Percentiles rank a stretch among this genome's conserved stretches.
Evolutionary conservation across 2,329 filamentous ascomycete genomes (phyloP).

Genomic region (Fusarium neocosmosporiellum): DNA sequence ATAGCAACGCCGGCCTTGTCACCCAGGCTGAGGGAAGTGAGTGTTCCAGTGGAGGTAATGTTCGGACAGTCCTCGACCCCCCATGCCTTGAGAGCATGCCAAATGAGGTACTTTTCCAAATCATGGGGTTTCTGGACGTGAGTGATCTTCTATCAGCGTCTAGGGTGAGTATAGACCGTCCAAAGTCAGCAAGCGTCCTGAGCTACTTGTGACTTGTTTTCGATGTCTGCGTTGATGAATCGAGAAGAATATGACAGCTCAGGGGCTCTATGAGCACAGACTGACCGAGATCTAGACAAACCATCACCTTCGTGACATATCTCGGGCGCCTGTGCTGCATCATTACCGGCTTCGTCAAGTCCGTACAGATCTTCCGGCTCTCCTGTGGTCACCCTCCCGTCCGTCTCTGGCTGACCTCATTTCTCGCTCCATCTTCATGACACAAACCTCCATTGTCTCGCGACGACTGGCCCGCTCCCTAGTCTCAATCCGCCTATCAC

Average conservation of each 20-base stretch:
- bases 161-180: slow-evolving; percentile 58
- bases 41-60: not conserved
- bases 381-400: slow-evolving; percentile 67
- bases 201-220: not conserved
- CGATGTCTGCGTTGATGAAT: not conserved
- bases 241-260: not conserved
- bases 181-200: slow-evolving; percentile 4
- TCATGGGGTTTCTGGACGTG: slow-evolving; percentile 67
- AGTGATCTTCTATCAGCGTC: slow-evolving; percentile 66
- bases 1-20: slow-evolving; percentile 3
- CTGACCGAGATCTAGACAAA: slow-evolving; percentile 60
- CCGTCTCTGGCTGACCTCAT: slow-evolving; percentile 72
- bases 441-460: slow-evolving; percentile 72
- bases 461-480: slow-evolving; percentile 72
- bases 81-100: slow-evolving; percentile 58
- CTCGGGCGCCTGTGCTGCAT: slow-evolving; percentile 74
- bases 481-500: slow-evolving; percentile 72
- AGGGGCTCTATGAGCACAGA: slow-evolving; percentile 12
- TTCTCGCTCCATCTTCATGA: slow-evolving; percentile 73
- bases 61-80: slow-evolving; percentile 3
- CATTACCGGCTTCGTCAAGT: slow-evolving; percentile 68
- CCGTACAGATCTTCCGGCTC: slow-evolving; percentile 63
- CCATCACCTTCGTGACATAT: slow-evolving; percentile 70
- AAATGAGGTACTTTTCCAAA: slow-evolving; percentile 67
- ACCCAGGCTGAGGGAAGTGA: not conserved